Base-by-base conservation (phyloP, 768 basidiomycete species). In the Pisolithus tinctorius region DNA sequence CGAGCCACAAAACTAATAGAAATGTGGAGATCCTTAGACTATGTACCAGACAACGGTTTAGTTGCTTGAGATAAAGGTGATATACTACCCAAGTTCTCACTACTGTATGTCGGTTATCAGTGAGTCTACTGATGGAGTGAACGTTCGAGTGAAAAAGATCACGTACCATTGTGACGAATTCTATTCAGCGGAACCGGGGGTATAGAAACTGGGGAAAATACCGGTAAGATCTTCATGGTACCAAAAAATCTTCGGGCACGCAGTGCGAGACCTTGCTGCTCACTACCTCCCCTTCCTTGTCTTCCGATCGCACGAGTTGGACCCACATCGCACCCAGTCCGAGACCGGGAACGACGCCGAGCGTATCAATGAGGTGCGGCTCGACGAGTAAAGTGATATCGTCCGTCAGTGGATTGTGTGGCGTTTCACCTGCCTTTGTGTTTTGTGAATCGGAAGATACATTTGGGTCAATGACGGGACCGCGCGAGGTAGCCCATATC, bases 241-340 rank as follows among this genome's bases (percentile, higher is more conserved):
- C 83, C 84, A 84, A 51, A 71, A 80, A 29, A 47, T 57, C 5
- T 58, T 61, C 1, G 52, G 48, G 0, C 20, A 45, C 10, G 56
- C 55, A 27, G 52, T 59, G 40, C 48, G 49, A 1, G 34, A 57
- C 6, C 6, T 45, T 48, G 1, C 49, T 56, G 4, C 17, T n/a
- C n/a, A 13, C 23, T 7, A 7, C 41, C 13, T 54, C 51, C 1
- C 45, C 48, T 26, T 50, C 60, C 43, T 54, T 46, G 10, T 63
- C 50, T 45, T 57, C 62, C 50, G 64, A 62, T 29, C 79, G 74
- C 27, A 68, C 79, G 11, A 88, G 71, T 66, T 90, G 85, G 20
- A 88, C 78, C 79, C 81, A 89, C 43, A 81, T 78, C 17, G 78
- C 84, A 4, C 75, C 76, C 13, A 88, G 56, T 0, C 82, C 83